These are phyloP conservation scores for Suillus subaureus DNA, from an alignment of 768 basidiomycete species.

Conservation along the genomic window DNA sequence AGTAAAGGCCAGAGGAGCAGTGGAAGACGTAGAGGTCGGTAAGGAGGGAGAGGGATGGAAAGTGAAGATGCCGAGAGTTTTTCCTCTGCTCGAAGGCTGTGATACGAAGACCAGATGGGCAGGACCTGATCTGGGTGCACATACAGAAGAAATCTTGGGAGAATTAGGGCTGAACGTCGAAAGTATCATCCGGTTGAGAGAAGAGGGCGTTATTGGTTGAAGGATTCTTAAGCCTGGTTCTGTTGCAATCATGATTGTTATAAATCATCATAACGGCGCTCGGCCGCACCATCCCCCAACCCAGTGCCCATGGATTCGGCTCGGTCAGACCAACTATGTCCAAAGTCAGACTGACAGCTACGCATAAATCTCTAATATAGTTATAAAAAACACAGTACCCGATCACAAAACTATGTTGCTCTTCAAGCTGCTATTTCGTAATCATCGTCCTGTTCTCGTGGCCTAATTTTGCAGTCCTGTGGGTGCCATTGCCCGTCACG, in stretches of 20 bases:
- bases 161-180: slow-evolving; percentile 44
- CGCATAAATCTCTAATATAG: too few species aligned
- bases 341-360: too few species aligned
- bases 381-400: too few species aligned
- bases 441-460: too few species aligned
- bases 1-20: slow-evolving; percentile 51
- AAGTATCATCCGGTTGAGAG: slow-evolving; percentile 42
- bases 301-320: too few species aligned
- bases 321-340: too few species aligned
- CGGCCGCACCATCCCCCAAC: too few species aligned
- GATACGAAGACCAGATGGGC: slow-evolving; percentile 65
- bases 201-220: slow-evolving; percentile 42
- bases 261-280: background rate
- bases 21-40: slow-evolving; percentile 60
- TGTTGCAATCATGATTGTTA: background rate
- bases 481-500: too few species aligned
- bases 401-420: too few species aligned
- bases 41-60: slow-evolving; percentile 49
- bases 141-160: slow-evolving; percentile 52
- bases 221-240: background rate
- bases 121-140: slow-evolving; percentile 65
- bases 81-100: slow-evolving; percentile 63
- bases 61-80: slow-evolving; percentile 68
- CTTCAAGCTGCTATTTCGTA: too few species aligned
- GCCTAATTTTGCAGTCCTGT: too few species aligned